Conservation (phyloP, 345 rosid species). For the Bruguiera sexangula region DNA sequence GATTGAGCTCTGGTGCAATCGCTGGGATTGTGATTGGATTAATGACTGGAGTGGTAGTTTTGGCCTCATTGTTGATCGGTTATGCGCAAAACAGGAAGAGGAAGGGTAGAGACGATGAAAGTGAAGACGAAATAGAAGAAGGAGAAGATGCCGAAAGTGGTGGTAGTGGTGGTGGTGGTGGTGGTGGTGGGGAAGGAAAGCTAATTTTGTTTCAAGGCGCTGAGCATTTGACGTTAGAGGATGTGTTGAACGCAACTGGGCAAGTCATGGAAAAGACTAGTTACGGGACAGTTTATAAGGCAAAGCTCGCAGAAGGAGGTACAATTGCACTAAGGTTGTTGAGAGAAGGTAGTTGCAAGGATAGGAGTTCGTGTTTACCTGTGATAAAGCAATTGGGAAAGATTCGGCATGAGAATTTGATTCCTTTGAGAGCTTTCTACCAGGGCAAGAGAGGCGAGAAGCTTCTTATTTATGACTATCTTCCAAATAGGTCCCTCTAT, state of each 20-base stretch:
- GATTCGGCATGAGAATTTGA: constrained; percentile 81
- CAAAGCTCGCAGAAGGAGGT: constrained; percentile 91
- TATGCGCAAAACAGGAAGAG: constrained; percentile 85
- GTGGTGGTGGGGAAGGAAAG: constrained; percentile 64
- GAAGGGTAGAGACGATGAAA: constrained; percentile 47
- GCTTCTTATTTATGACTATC: constrained; percentile 92
- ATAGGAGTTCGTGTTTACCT: constrained; percentile 64
- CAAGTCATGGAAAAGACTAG: constrained; percentile 94
- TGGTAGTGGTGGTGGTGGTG: constrained; percentile 24
- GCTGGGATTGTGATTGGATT: constrained; percentile 95
- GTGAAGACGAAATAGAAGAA: constrained; percentile 76
- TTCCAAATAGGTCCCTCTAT: constrained; percentile 73
- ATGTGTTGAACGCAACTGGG: constrained; percentile 95
- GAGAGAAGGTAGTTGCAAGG: constrained; percentile 96
- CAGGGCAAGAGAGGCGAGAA: constrained; percentile 98
- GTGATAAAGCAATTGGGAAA: constrained; percentile 77
- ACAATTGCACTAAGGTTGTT: constrained; percentile 86
- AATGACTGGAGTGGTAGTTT: constrained; percentile 83
- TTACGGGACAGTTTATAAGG: constrained; percentile 93
- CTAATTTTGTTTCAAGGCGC: constrained; percentile 92
- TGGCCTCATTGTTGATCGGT: constrained; percentile 78
- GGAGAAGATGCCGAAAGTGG: constrained; percentile 59
- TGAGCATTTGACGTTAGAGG: constrained; percentile 87
- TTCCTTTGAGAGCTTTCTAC: constrained; percentile 93
- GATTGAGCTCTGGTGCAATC: constrained; percentile 80